Base-by-base conservation (phyloP, 2,329 filamentous ascomycete genomes). In the Fusarium floridanum region DNA sequence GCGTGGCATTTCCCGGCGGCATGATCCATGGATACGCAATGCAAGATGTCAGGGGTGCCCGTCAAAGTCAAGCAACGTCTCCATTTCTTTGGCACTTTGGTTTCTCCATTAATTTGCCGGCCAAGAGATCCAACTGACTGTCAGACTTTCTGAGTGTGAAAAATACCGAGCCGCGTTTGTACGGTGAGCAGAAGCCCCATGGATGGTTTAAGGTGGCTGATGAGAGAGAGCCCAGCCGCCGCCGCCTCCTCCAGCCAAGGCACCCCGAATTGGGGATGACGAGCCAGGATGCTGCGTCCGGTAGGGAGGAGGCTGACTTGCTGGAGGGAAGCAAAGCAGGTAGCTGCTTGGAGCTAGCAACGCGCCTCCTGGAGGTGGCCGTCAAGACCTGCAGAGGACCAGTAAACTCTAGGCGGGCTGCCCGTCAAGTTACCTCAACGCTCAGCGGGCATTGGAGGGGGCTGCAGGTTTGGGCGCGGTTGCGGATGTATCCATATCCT, bases 1-100 rank as follows among this genome's bases (percentile, higher is more conserved):
- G 50, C 62, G 62, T 65, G 72, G 65, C 59, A 69, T 72, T 61
- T 72, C 55, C 68, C 55, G 59, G 32, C 36, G 37, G 34, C 55
- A 72, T 65, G 56, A 63, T 59, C 48, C 56, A 43, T 72, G 61
- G 55, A 57, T 67, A 61, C 36, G 27, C 57, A 73, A 70, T 70
- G 69, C 72, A 64, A 70, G 50, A 29, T 62, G 66, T 41, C 63
- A 70, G 66, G 69, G 72, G 61, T 53, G 50, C 63, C 60, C 69
- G 59, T 66, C 72, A 61, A 43, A 36, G n/a, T 29, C 53, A 56
- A 34, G n/a, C 29, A 57, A 27, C 7, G 63, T 67, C 69, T 65
- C 69, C 72, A 75, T 75, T 59, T 48, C 68, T 66, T 36, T 74
- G 64, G 64, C n/a, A 74, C 71, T 74, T 66, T 72, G 48, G 45